Percentiles rank a stretch among this genome's conserved stretches.
Conservation (phyloP, 768 basidiomycete genomes). For the Suillus discolor region DNA sequence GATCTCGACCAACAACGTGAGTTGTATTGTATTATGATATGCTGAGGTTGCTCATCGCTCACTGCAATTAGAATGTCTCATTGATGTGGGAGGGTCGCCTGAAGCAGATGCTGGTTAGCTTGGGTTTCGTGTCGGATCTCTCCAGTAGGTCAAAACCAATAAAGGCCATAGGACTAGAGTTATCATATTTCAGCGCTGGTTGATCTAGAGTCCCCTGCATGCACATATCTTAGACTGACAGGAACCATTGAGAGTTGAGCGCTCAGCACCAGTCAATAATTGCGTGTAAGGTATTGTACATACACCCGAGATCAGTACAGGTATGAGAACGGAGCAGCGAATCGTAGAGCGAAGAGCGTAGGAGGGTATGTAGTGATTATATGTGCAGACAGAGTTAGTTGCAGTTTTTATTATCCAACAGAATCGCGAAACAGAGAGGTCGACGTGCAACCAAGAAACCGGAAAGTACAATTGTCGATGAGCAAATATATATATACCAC, state of each 20-base stretch:
- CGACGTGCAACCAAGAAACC: slow-evolving; percentile 10
- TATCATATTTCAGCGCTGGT: slow-evolving; percentile 87
- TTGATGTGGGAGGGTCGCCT: slow-evolving; percentile 94
- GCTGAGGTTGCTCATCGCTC: slow-evolving; percentile 7
- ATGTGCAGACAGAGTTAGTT: slow-evolving; percentile 18
- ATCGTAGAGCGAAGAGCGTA: slow-evolving; percentile 15
- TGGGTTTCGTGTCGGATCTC: slow-evolving; percentile 91
- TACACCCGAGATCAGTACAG: slow-evolving; percentile 22
- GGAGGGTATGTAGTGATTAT: slow-evolving; percentile 23
- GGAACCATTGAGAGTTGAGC: background rate
- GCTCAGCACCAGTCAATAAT: slow-evolving; percentile 16
- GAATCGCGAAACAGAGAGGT: slow-evolving; percentile 2
- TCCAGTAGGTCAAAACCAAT: slow-evolving; percentile 85
- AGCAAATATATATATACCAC: slow-evolving; percentile 12
- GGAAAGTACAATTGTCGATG: slow-evolving; percentile 11
- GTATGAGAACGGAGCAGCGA: slow-evolving; percentile 16
- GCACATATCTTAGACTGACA: background rate
- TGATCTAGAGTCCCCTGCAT: slow-evolving; percentile 6
- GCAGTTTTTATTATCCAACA: slow-evolving; percentile 21
- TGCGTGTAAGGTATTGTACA: slow-evolving; percentile 24
- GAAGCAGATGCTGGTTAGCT: slow-evolving; percentile 83
- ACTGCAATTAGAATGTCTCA: slow-evolving; percentile 68
- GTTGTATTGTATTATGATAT: slow-evolving; percentile 27
- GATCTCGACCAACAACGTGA: slow-evolving; percentile 86
- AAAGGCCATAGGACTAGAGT: slow-evolving; percentile 86